Base-by-base conservation (phyloP, 108 stramenopile species). In the Schizochytrium sp. region DNA sequence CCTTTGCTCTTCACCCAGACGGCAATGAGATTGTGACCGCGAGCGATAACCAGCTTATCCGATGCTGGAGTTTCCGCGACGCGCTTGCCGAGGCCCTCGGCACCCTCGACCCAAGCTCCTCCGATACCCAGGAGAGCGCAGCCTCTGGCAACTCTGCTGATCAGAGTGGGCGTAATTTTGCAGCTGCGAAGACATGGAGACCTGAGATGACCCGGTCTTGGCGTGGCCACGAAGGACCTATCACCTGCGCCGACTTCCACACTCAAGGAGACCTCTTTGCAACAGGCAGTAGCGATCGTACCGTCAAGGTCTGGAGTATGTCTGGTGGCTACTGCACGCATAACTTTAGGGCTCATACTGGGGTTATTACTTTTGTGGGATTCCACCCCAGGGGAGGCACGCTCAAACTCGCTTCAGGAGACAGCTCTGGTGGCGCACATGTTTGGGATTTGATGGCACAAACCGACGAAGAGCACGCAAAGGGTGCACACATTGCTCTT, bases 191-290 rank as follows among this genome's bases (percentile, higher is more conserved):
- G 59, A 17, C 59, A n/a, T 17, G 19, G 59, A 19, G 19, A 17
- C 59, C 76, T 47, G 76, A 83, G 55, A 83, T 83, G 76, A 12
- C 55, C 5, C 19, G 40, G 47, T 83, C 76, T 5, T 83, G 76
- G 76, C 49, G 55, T n/a, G 98, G 98, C 8, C 98, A 99, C 87
- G 94, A 95, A 72, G 90, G 98, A 57, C 97, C 97, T 72, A 96
- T 99, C 38, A 98, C 97, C 97, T 96, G 96, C 90, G 96, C 96
- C 88, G 95, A 96, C 61, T 99, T 98, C 87, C 97, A 97, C 69
- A 95, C 96, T n/a, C 92, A 95, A 49, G 98, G 98, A 90, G 73
- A 96, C 46, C 96, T 97, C 56, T 47, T 99, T 13, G 97, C 97
- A 0, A 96, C 98, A 46, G 93, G 95, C 19, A 97, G 96, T 90